Evolutionary conservation across 2,329 filamentous ascomycete species (phyloP), one percentile per base, ranked within the genome.

Genomic region (Dichotomopilus funicola): DNA sequence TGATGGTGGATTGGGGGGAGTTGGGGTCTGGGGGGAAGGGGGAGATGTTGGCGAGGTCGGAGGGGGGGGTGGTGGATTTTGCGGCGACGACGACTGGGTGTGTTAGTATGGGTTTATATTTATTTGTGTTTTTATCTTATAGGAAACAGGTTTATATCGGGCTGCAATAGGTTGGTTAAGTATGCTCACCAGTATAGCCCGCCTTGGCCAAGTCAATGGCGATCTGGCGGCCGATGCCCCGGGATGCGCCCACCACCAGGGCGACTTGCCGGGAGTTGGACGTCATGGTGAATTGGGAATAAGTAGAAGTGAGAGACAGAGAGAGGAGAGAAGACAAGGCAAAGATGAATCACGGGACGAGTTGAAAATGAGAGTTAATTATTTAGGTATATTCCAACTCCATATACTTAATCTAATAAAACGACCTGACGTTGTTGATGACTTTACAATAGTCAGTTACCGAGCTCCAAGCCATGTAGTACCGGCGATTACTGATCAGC

Each of bases 141-240:
- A n/a, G n/a, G n/a, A n/a, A n/a, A n/a, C n/a, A n/a, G n/a, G n/a
- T n/a, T n/a, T n/a, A n/a, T 11, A 6, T 41, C 38, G 13, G 10
- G 11, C 5, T 5, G 38, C 38, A 19, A n/a, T n/a, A 2, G 54
- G 36, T 52, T 4, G 7, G 12, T 11, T 6, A n/a, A 12, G 19
- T n/a, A 7, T 5, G 59, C 66, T 47, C 72, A 89, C 89, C 86
- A 53, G 78, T 74, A 66, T 91, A 92, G 40, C 82, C 85, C 61
- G 84, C 78, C 63, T 75, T 81, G 6, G 88, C 86, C 3, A 95
- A 75, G 66, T 90, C 87, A 63, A 95, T 79, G 54, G 89, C 88
- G 41, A 94, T 76, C 68, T 94, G 89, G 42, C 88, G 77, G 46
- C 89, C 89, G 60, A 95, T 92, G 40, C 89, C 89, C 59, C 89